Evolutionary conservation across 192 early-diverging fungal species (phyloP).

Genomic region (Backusella sp.): DNA sequence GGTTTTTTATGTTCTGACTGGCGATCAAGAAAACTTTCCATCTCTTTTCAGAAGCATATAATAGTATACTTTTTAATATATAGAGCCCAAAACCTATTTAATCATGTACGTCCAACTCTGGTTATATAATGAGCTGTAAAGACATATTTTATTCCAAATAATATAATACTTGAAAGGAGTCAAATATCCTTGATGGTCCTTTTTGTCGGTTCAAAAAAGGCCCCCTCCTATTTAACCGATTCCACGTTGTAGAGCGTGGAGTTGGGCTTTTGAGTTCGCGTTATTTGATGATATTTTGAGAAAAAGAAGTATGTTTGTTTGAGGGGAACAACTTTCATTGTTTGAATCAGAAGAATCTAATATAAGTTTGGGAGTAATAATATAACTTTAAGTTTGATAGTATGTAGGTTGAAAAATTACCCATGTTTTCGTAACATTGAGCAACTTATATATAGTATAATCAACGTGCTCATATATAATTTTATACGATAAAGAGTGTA

Average conservation of each 20-base stretch:
- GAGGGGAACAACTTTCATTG: background rate
- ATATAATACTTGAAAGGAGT: background rate
- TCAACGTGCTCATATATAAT: too few species aligned
- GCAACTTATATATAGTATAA: too few species aligned
- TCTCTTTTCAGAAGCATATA: background rate
- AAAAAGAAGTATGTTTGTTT: background rate
- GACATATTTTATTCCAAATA: background rate
- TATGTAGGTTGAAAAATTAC: background rate
- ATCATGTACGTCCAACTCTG: background rate
- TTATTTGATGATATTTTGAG: background rate
- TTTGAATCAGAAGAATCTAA: background rate
- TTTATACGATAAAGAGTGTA: too few species aligned
- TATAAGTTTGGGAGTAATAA: background rate
- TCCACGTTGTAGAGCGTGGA: background rate
- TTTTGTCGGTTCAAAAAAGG: background rate
- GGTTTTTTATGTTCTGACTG: background rate
- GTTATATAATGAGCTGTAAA: background rate
- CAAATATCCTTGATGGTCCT: background rate
- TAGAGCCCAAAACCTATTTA: background rate
- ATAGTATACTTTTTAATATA: background rate
- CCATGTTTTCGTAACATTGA: background rate
- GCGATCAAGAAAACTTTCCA: background rate
- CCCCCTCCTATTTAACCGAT: background rate
- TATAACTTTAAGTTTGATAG: background rate
- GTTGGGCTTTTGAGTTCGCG: background rate